Conservation (phyloP, 148 eudicot species). For the Camellia japonica region DNA sequence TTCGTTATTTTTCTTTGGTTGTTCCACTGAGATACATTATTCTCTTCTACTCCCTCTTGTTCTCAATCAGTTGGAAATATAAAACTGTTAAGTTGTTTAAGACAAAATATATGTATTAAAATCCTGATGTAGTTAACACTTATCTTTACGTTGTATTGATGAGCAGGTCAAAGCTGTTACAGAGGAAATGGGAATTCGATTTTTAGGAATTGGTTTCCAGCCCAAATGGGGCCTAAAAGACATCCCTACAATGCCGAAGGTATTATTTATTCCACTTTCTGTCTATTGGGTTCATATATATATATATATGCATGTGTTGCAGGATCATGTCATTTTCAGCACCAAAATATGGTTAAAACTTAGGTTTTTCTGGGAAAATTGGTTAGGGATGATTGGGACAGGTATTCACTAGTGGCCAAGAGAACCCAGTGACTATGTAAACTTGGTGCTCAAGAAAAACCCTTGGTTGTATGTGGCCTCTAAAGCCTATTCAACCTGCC, state of each 20-base stretch:
- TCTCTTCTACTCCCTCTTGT: neutral
- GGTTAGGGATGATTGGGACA: too few relatives aligned
- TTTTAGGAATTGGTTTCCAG: conserved; percentile 92
- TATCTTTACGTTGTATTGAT: conserved; percentile 2
- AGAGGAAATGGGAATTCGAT: conserved; percentile 98
- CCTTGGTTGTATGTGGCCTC: too few relatives aligned
- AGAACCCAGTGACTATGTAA: too few relatives aligned
- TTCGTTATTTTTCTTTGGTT: neutral
- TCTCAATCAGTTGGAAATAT: neutral
- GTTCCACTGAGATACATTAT: conserved; percentile 2
- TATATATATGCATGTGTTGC: neutral
- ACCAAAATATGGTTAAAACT: too few relatives aligned
- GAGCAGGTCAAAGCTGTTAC: conserved; percentile 95
- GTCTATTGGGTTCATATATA: neutral
- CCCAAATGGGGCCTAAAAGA: conserved; percentile 86
- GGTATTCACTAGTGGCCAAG: too few relatives aligned
- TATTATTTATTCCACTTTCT: conserved; percentile 21
- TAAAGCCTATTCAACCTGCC: too few relatives aligned
- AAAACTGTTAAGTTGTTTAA: neutral
- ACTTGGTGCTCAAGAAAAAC: too few relatives aligned
- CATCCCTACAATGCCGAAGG: conserved; percentile 98
- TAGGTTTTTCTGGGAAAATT: too few relatives aligned
- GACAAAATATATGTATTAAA: neutral
- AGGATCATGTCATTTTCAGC: too few relatives aligned
- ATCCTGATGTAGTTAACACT: neutral